These are phyloP conservation scores for Chloranthus sessilifolius DNA, from an alignment of 164 flowering plant genomes.

Conservation along the genomic window DNA sequence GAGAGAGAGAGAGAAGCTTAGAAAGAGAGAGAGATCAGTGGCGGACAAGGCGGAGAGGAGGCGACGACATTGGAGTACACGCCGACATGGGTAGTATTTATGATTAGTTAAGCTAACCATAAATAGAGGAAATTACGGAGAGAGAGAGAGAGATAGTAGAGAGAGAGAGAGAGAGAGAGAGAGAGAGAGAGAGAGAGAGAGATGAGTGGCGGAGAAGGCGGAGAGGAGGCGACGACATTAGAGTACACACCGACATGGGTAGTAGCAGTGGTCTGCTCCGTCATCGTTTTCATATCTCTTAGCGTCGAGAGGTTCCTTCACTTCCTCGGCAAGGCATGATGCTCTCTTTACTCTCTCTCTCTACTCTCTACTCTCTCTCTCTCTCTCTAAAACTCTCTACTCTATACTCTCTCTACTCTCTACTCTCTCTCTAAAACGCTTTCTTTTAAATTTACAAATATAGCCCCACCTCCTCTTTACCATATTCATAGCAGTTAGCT, in stretches of 20 bases:
- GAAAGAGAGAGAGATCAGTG: slow-evolving; percentile 7
- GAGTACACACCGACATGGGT: slow-evolving; percentile 77
- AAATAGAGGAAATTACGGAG: no score
- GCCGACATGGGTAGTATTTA: slow-evolving; percentile 77
- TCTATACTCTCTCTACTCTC: neutral
- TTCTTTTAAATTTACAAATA: neutral
- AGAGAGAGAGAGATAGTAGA: neutral
- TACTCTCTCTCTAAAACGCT: neutral
- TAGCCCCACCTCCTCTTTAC: neutral
- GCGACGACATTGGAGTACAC: slow-evolving; percentile 42
- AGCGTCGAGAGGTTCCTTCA: slow-evolving; percentile 49
- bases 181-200: slow-evolving; percentile 2
- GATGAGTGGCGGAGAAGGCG: no score
- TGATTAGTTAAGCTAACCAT: no score
- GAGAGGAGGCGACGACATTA: slow-evolving; percentile 15
- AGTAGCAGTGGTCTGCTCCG: slow-evolving; percentile 47
- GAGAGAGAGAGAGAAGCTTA: neutral
- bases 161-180: slow-evolving; percentile 6
- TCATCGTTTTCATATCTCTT: slow-evolving; percentile 57
- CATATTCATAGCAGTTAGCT: neutral
- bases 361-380: neutral
- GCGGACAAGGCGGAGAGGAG: slow-evolving; percentile 17
- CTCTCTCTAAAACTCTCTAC: neutral
- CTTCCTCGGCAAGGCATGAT: slow-evolving; percentile 38
- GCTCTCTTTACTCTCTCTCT: neutral